Conservation (phyloP, 257 asterid species). For the Solanum pennellii region DNA sequence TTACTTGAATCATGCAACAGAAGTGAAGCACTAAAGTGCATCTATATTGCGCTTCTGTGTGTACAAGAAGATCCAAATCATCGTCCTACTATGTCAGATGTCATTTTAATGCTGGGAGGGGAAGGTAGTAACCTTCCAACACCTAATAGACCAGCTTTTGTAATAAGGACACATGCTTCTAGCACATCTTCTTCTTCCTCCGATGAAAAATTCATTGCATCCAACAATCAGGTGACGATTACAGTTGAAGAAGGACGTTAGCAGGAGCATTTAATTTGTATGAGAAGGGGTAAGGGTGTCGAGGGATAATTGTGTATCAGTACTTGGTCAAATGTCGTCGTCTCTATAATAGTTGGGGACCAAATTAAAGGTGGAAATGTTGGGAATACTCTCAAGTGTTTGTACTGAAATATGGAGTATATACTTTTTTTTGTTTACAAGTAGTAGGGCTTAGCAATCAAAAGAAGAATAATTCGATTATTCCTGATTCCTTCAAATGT, state of each 20-base stretch:
- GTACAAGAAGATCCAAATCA: constrained; percentile 15
- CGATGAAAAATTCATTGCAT: not conserved
- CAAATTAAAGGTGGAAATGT: not conserved
- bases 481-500: too few species aligned
- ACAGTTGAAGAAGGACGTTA: not conserved
- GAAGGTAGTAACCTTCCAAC: not conserved
- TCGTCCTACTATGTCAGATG: constrained; percentile 15
- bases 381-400: too few species aligned
- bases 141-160: constrained; percentile 14
- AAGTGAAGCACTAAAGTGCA: not conserved
- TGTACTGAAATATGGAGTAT: too few species aligned
- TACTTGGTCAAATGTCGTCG: not conserved
- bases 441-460: too few species aligned
- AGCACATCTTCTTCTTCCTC: not conserved
- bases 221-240: not conserved
- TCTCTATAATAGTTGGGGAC: not conserved
- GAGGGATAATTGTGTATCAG: not conserved
- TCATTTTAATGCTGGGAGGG: constrained; percentile 5
- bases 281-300: not conserved
- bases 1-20: not conserved
- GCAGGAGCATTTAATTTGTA: not conserved
- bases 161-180: not conserved
- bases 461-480: too few species aligned
- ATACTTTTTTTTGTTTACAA: too few species aligned
- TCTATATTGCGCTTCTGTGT: constrained; percentile 11